Percentiles rank a stretch among this genome's conserved stretches.
phyloP scores from a whole-genome alignment of 2,329 filamentous ascomycete genomes.

The Colletotrichum liriopes region DNA sequence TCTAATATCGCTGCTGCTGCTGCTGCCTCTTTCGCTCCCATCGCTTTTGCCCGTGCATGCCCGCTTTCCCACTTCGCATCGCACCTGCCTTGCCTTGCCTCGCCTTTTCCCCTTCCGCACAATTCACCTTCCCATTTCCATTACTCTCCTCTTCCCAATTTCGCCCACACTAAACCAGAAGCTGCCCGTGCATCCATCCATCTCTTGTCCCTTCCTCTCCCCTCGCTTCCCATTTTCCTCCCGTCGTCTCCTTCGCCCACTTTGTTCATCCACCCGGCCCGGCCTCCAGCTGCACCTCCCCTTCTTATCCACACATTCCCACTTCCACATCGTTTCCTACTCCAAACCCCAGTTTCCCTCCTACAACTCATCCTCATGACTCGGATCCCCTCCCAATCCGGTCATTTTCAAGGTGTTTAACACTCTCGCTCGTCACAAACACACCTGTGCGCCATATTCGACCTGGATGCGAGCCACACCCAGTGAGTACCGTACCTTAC shows the following conservation, averaged over 20 bases:
- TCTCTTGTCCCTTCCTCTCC: slow-evolving; percentile 11
- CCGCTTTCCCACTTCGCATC: slow-evolving; percentile 5
- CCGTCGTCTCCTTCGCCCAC: slow-evolving; percentile 6
- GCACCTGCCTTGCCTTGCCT: slow-evolving; percentile 2
- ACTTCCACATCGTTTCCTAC: slow-evolving; percentile 33
- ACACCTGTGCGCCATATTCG: slow-evolving; percentile 6
- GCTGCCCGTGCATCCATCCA: slow-evolving; percentile 17
- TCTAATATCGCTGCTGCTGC: background rate
- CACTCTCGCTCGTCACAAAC: slow-evolving; percentile 9
- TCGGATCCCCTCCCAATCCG: slow-evolving; percentile 28
- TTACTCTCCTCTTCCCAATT: background rate
- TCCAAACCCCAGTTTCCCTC: slow-evolving; percentile 34
- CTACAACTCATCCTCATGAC: slow-evolving; percentile 34
- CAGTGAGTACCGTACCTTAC: slow-evolving; percentile 19
- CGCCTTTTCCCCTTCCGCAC: background rate
- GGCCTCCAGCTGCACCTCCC: slow-evolving; percentile 18
- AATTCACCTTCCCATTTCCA: slow-evolving; percentile 1
- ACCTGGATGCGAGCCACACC: slow-evolving; percentile 4
- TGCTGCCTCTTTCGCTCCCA: background rate
- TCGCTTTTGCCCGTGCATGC: slow-evolving; percentile 14
- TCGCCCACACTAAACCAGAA: slow-evolving; percentile 13
- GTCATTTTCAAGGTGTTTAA: slow-evolving; percentile 15
- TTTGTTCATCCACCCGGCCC: slow-evolving; percentile 13
- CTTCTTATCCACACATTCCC: slow-evolving; percentile 39
- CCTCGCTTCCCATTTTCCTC: slow-evolving; percentile 10